phyloP scores from a whole-genome alignment of 371 early-diverging fungal species.

The Mortierella sp. region DNA sequence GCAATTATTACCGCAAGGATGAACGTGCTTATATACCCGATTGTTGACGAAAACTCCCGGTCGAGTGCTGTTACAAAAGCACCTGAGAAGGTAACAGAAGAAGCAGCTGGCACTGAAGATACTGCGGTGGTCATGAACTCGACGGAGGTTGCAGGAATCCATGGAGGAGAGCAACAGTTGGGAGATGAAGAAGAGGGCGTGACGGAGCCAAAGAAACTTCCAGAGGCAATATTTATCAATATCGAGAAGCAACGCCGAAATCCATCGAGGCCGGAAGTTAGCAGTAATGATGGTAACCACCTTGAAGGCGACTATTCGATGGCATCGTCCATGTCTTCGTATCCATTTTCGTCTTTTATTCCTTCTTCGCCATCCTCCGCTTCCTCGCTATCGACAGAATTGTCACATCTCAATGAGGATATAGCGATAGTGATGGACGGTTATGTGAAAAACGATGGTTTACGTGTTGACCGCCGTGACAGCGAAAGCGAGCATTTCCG shows the following conservation, averaged over 20 bases:
- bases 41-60: slow-evolving; percentile 78
- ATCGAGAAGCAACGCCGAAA: background rate
- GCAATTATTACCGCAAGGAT: slow-evolving; percentile 82
- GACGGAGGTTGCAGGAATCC: background rate
- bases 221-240: background rate
- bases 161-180: too few species aligned
- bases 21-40: slow-evolving; percentile 83
- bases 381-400: background rate
- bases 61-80: background rate
- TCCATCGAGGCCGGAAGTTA: background rate
- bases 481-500: background rate
- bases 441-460: background rate
- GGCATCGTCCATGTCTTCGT: background rate
- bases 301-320: background rate
- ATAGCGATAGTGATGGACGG: background rate
- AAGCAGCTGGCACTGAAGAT: background rate
- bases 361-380: background rate
- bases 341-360: background rate
- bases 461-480: background rate
- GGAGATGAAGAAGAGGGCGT: background rate
- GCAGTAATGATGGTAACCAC: background rate
- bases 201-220: background rate
- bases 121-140: background rate
- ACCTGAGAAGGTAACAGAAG: background rate
- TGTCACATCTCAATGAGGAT: slow-evolving; percentile 1